phyloP scores from a whole-genome alignment of 164 flowering plant species.

The Umbilicus rupestris region DNA sequence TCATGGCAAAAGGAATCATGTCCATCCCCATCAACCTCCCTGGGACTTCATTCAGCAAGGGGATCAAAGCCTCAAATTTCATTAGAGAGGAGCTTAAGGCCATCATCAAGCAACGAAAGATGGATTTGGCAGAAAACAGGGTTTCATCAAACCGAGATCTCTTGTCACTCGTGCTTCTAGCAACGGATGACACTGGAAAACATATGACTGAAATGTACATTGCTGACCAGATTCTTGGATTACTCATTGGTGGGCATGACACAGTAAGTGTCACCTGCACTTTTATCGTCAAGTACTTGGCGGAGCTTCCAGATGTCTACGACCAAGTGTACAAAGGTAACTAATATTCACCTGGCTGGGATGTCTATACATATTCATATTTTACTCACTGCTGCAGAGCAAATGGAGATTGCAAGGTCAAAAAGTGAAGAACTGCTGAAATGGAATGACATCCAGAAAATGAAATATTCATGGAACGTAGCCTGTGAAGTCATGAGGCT shows the following conservation, averaged over 20 bases:
- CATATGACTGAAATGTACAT: constrained; percentile 7
- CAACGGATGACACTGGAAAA: background rate
- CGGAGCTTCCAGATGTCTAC: constrained; percentile 9
- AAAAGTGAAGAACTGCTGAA: background rate
- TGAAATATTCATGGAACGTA: constrained; percentile 11
- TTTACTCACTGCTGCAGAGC: too few species aligned
- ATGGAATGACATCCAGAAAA: constrained; percentile 9
- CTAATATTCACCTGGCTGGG: background rate
- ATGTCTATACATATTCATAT: too few species aligned
- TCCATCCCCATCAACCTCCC: constrained; percentile 12
- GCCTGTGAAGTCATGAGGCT: constrained; percentile 9
- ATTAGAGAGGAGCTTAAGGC: background rate
- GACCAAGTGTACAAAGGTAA: background rate
- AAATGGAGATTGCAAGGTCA: constrained; percentile 6
- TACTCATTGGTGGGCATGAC: constrained; percentile 12
- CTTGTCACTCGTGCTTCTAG: constrained; percentile 9
- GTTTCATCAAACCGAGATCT: background rate
- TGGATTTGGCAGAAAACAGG: background rate
- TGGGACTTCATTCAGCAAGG: constrained; percentile 10
- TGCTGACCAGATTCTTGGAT: constrained; percentile 7
- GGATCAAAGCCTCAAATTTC: constrained; percentile 7
- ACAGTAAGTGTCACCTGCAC: constrained; percentile 11
- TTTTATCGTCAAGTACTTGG: constrained; percentile 11
- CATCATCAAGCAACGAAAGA: constrained; percentile 10
- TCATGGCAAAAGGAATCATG: background rate